Evolutionary conservation across 2,329 filamentous ascomycete genomes (phyloP).

Genomic region (Tolypocladium cylindrosporum): DNA sequence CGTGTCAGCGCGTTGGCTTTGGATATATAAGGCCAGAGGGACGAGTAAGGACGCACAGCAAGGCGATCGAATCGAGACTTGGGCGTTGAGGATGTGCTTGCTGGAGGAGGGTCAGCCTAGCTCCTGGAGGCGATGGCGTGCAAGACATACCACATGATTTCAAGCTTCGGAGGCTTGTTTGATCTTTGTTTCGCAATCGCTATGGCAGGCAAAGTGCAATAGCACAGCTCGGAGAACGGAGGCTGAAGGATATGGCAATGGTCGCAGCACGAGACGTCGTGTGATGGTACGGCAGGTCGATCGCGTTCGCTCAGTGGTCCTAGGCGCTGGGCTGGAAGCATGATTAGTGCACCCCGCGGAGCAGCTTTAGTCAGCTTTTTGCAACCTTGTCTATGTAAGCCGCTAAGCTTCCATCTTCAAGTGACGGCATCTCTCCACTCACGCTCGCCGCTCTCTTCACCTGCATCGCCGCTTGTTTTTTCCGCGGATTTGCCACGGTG

Average conservation of each 20-base stretch:
- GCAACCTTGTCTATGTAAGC: background rate
- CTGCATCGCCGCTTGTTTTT: background rate
- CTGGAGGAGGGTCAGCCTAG: conserved; percentile 34
- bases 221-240: background rate
- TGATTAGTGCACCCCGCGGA: background rate
- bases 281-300: background rate
- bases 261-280: background rate
- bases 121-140: background rate
- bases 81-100: conserved; percentile 97
- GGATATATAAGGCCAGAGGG: background rate
- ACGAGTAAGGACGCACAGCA: conserved; percentile 59
- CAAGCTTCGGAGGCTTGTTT: too few relatives aligned
- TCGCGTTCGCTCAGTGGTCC: background rate
- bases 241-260: background rate
- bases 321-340: background rate
- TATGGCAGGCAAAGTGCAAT: background rate
- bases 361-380: background rate
- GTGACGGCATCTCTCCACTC: background rate
- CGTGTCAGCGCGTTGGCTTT: background rate
- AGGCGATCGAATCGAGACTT: conserved; percentile 89
- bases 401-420: background rate
- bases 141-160: conserved; percentile 26
- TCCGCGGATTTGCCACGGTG: conserved; percentile 7
- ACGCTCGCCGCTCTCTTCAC: background rate
- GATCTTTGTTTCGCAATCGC: background rate